phyloP scores from a whole-genome alignment of 2,329 filamentous ascomycete species.

The Polychaeton citri region DNA sequence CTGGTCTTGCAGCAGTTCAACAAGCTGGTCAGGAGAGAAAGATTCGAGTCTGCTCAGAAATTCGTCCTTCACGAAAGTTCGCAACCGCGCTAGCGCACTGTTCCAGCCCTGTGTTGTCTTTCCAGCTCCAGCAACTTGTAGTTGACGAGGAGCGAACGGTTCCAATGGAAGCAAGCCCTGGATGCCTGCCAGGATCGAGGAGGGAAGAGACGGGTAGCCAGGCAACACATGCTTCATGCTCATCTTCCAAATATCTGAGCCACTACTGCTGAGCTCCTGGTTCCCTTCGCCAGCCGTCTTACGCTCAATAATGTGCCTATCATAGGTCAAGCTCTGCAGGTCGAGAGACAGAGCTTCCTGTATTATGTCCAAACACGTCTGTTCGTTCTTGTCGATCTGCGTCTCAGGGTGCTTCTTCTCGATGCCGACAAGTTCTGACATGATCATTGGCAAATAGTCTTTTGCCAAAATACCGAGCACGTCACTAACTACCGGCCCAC shows the following conservation, averaged over 20 bases:
- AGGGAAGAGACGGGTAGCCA: slow-evolving; percentile 59
- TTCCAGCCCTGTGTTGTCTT: slow-evolving; percentile 65
- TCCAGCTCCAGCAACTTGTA: slow-evolving; percentile 25
- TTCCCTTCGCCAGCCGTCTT: slow-evolving; percentile 27
- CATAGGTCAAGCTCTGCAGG: slow-evolving; percentile 54
- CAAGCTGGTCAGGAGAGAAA: slow-evolving; percentile 56
- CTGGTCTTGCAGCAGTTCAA: slow-evolving; percentile 53
- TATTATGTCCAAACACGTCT: slow-evolving; percentile 50
- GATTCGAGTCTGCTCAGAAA: slow-evolving; percentile 70
- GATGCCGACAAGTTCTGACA: slow-evolving; percentile 17
- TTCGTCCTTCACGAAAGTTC: slow-evolving; percentile 51
- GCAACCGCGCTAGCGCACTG: slow-evolving; percentile 49
- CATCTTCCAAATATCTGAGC: slow-evolving; percentile 64
- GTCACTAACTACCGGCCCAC: slow-evolving; percentile 16
- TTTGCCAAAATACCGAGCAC: slow-evolving; percentile 17
- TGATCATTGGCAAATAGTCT: slow-evolving; percentile 14
- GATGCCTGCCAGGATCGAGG: slow-evolving; percentile 57
- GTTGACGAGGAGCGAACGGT: slow-evolving; percentile 40
- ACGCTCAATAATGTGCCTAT: slow-evolving; percentile 50
- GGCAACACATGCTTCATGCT: slow-evolving; percentile 56
- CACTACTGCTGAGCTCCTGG: slow-evolving; percentile 55
- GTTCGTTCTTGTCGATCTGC: slow-evolving; percentile 20
- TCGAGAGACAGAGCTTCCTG: slow-evolving; percentile 56
- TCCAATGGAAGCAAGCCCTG: slow-evolving; percentile 62
- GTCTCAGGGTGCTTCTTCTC: slow-evolving; percentile 16